Conservation (phyloP, 352 stramenopile species). For the Phytopythium oedochilum region DNA sequence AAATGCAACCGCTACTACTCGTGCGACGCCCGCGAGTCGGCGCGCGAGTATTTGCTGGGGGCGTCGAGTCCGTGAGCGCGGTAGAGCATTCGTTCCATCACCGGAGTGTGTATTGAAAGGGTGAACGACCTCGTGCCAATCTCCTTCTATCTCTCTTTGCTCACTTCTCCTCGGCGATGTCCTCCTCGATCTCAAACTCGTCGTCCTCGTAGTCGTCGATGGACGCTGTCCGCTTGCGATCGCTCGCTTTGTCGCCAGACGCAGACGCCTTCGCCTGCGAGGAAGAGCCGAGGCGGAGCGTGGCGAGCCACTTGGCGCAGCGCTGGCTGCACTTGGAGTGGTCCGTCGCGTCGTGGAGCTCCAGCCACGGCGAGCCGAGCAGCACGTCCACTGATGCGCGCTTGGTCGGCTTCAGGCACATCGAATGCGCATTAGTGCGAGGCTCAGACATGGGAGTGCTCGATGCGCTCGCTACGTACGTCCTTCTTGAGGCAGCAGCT, state of each 20-base stretch:
- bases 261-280: constrained; percentile 6
- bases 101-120: too few species aligned
- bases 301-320: constrained; percentile 32
- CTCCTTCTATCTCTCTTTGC: constrained; percentile 11
- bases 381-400: constrained; percentile 57
- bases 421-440: neutral
- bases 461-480: constrained; percentile 20
- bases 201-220: constrained; percentile 27
- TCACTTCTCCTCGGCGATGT: constrained; percentile 18
- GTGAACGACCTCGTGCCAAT: neutral
- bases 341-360: constrained; percentile 40
- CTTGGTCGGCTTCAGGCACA: constrained; percentile 31
- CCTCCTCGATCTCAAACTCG: constrained; percentile 54
- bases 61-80: neutral
- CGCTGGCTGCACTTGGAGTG: constrained; percentile 18
- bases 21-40: constrained; percentile 34
- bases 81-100: too few species aligned
- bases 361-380: constrained; percentile 45
- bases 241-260: neutral
- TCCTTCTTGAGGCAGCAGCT: constrained; percentile 60
- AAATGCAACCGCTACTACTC: constrained; percentile 25
- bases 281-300: neutral
- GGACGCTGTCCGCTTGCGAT: constrained; percentile 8
- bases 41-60: constrained; percentile 50
- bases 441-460: too few species aligned